Evolutionary conservation across 1,284 basidiomycete genomes (phyloP), one percentile per base, ranked within the genome.

Genomic region (Tilletia setariae): DNA sequence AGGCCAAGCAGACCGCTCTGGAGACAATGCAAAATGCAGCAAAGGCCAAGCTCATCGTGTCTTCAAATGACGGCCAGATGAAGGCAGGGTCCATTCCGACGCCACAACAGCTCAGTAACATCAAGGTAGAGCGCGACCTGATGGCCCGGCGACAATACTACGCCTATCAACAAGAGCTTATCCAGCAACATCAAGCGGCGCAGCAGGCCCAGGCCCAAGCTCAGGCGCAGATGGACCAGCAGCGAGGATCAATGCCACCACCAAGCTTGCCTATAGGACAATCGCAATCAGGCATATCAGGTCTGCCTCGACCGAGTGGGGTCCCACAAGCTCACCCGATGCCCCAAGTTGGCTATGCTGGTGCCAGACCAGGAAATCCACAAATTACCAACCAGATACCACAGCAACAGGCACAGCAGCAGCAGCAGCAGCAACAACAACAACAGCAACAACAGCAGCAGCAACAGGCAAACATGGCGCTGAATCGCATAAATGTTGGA

Each of bases 111-210:
- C 69, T 82, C 9, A 79, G 77, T 63, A 66, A 72, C 21, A 64
- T 78, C 63, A 82, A 82, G 67, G 69, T 76, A 19, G 80, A 82
- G 64, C 70, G 79, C 1, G 80, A 82, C 51, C 75, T 71, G 72
- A n/a, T 49, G 76, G 59, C 67, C 16, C 68, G 68, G 11, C 70
- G 72, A 56, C 67, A 71, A 3, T 44, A 66, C 25, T 71, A 73
- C 64, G 69, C 69, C 4, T 69, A 73, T 51, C 69, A 74, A 32
- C 64, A 65, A 44, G 70, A 74, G 35, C 42, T 8, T 47, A 64
- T 61, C 69, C 72, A 65, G 2, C 71, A 74, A 61, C 67, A 71
- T 3, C 53, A 66, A 30, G 71, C 72, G 64, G 68, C 70, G 13
- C 68, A 71, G 53, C 69, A 74, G 28, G 40, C 40, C 28, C 72